A percentile compares a stretch with the other conserved stretches of the same genome.
Evolutionary conservation across 1,284 basidiomycete species (phyloP).

Genomic region (Pisolithus thermaeus): DNA sequence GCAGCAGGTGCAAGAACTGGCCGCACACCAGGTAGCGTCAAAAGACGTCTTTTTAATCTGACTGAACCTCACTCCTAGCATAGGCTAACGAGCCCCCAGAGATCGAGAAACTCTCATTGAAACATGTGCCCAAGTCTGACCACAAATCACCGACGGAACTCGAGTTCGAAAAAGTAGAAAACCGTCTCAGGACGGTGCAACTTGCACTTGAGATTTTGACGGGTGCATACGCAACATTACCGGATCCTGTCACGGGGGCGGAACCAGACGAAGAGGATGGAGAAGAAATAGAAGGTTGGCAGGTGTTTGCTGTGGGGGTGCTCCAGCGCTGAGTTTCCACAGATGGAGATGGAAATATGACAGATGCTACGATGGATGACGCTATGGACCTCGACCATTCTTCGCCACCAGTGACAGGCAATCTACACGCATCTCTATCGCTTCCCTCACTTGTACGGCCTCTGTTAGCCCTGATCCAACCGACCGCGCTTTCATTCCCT

Average conservation of each 20-base stretch:
- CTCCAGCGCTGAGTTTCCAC: neutral
- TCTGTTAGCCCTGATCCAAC: constrained; percentile 62
- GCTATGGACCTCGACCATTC: constrained; percentile 26
- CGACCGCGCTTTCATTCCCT: constrained; percentile 77
- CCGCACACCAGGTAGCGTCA: constrained; percentile 45
- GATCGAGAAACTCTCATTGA: constrained; percentile 54
- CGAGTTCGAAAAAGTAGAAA: constrained; percentile 72
- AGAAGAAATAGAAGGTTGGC: constrained; percentile 32
- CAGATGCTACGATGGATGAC: constrained; percentile 33
- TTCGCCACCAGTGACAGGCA: constrained; percentile 11
- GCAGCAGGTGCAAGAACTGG: constrained; percentile 47
- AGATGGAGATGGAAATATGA: constrained; percentile 20
- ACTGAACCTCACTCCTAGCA: constrained; percentile 2
- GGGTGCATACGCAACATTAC: constrained; percentile 80
- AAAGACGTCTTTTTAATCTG: neutral
- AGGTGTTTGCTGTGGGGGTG: neutral
- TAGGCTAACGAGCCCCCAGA: constrained; percentile 43
- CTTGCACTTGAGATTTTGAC: constrained; percentile 84
- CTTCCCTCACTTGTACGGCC: constrained; percentile 52
- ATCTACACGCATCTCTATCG: constrained; percentile 29
- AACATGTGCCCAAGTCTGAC: constrained; percentile 61
- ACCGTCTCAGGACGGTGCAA: constrained; percentile 65
- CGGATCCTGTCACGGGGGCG: constrained; percentile 53
- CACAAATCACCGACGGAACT: constrained; percentile 64
- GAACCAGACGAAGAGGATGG: constrained; percentile 32